Base-by-base conservation (phyloP, 2,329 filamentous ascomycete species). In the Rutstroemia sp. region DNA sequence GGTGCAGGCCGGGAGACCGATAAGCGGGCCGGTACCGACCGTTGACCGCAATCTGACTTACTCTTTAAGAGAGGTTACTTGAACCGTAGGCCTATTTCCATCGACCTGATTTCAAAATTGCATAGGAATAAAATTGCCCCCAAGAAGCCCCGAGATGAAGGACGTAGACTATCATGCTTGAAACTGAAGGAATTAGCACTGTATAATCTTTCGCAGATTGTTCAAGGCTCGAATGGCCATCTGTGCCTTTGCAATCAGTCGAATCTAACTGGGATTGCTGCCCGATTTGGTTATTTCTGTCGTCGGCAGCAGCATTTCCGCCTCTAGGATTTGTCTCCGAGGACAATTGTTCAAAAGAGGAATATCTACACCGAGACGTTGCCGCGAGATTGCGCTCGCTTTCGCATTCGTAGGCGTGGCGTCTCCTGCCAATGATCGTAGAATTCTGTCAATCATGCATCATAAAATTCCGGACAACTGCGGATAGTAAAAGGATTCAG, bases 401-500 rank as follows among this genome's bases (percentile, higher is more conserved):
- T 36, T 46, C 57, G 30, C 10, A 12, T 49, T 57, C 53, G 48
- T 56, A 55, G 57, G 52, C 5, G 47, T 36, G 46, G 53, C 53
- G 38, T 50, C 16, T 44, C 45, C 19, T 55, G 53, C 38, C 53
- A 55, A 55, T 12, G 48, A 54, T 40, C 45, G 52, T 54, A 54
- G 52, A 54, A 48, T 54, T 42, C 52, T 39, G 48, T 54, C 52
- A 54, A 49, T 54, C 52, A 54, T 36, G 52, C 52, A 54, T 54
- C 39, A 40, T 57, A 54, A 54, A 57, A 57, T 40, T 45, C 49
- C 55, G 48, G 55, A 40, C 49, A 53, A 30, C 44, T 47, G 55
- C 55, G 50, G 55, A 54, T 47, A 17, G 36, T 42, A 23, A 34
- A 57, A 47, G 47, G 55, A 54, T 52, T 47, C 40, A 54, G 55